These are phyloP conservation scores for Petunia axillaris DNA, from an alignment of 257 asterid genomes.

Conservation along the genomic window DNA sequence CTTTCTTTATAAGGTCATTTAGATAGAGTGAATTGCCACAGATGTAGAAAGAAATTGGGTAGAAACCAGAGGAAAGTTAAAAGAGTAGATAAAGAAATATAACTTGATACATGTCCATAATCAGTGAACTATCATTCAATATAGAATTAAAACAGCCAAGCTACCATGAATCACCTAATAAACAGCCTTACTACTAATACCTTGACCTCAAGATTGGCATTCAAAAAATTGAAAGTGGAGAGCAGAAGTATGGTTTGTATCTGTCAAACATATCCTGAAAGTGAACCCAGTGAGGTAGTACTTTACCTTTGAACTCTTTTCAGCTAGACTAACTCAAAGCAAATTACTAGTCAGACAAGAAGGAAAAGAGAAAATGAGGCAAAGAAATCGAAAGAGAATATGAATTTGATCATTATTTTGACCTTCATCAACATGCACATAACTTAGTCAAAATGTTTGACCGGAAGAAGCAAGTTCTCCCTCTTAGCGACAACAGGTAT, in stretches of 20 bases:
- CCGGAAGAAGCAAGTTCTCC: neutral
- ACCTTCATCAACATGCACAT: neutral
- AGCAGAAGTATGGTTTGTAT: neutral
- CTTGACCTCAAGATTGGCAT: too few species aligned
- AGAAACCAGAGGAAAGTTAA: constrained; percentile 21
- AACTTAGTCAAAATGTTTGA: neutral
- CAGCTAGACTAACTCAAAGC: constrained; percentile 2
- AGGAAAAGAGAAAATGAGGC: neutral
- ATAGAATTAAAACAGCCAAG: too few species aligned
- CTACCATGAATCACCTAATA: too few species aligned
- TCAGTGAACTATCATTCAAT: too few species aligned
- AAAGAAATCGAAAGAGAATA: constrained; percentile 12
- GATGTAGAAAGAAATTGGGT: constrained; percentile 51
- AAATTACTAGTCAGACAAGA: constrained; percentile 5
- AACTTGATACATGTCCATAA: too few species aligned
- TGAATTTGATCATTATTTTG: neutral
- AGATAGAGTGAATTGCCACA: constrained; percentile 45
- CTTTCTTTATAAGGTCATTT: constrained; percentile 33
- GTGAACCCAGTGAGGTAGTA: neutral
- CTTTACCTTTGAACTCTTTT: neutral
- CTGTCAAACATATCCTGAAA: neutral
- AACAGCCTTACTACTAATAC: too few species aligned
- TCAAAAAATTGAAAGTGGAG: neutral
- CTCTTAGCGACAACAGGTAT: neutral
- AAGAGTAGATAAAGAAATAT: neutral